Percentiles rank a stretch among this genome's conserved stretches.
These are phyloP conservation scores for Rhipidocladum racemiflorum DNA, from an alignment of 176 grass and related monocot species.

Conservation along the genomic window DNA sequence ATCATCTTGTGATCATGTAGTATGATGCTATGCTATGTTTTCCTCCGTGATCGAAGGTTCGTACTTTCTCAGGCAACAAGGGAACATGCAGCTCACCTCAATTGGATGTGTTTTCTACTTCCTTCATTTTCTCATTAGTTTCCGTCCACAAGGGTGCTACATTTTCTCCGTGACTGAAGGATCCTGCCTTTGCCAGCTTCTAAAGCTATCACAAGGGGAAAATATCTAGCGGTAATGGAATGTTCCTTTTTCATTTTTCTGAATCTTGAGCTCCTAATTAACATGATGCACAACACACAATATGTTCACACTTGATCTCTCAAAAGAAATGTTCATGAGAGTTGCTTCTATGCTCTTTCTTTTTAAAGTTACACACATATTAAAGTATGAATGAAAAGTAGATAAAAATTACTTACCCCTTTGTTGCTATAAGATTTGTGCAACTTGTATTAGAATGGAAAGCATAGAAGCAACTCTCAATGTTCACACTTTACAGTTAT, in stretches of 20 bases:
- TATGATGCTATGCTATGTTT: constrained; percentile 7
- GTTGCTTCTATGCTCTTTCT: too few species aligned
- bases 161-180: constrained; percentile 38
- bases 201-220: neutral
- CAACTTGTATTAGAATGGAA: too few species aligned
- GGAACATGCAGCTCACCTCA: neutral
- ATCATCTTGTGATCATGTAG: neutral
- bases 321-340: neutral
- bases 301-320: neutral
- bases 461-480: too few species aligned
- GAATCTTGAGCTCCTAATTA: constrained; percentile 1
- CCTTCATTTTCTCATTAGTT: neutral
- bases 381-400: too few species aligned
- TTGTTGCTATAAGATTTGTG: too few species aligned
- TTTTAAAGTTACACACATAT: too few species aligned
- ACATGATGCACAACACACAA: neutral
- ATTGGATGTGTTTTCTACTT: neutral
- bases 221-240: neutral
- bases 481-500: neutral
- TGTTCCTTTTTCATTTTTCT: neutral
- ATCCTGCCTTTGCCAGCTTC: neutral
- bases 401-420: too few species aligned
- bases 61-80: neutral
- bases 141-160: neutral
- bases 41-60: constrained; percentile 33